Percentiles rank a stretch among this genome's conserved stretches.
Evolutionary conservation across 495 filamentous ascomycete species (phyloP).

Genomic region (Aspergillus sparsus): DNA sequence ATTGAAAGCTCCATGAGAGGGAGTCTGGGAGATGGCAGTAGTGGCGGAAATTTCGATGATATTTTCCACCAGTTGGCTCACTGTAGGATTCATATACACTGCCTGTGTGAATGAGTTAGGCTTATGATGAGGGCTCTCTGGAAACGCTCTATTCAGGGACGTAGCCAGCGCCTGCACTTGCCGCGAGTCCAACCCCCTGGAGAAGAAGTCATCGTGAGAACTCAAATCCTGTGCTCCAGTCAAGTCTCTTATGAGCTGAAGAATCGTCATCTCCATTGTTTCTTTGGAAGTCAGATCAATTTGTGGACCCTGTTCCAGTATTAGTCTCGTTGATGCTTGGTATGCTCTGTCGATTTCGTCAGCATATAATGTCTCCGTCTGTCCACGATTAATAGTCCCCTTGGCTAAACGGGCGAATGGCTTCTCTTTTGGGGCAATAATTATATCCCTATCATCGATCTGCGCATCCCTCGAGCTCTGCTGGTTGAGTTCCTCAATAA

Average conservation of each 20-base stretch:
- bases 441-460: constrained; percentile 31
- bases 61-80: constrained; percentile 1
- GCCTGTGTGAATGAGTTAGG: constrained; percentile 4
- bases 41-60: neutral
- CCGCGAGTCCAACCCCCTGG: constrained; percentile 15
- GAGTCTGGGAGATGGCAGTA: neutral
- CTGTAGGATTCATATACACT: constrained; percentile 18
- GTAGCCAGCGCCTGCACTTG: constrained; percentile 18
- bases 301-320: neutral
- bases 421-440: constrained; percentile 45
- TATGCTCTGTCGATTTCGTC: constrained; percentile 57
- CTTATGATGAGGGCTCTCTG: neutral
- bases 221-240: neutral
- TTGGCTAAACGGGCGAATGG: constrained; percentile 56
- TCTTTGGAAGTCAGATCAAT: constrained; percentile 10
- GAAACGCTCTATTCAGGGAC: neutral
- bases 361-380: constrained; percentile 50
- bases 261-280: neutral
- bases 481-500: constrained; percentile 49
- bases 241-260: neutral
- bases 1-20: constrained; percentile 5
- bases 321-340: neutral
- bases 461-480: constrained; percentile 40
- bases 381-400: constrained; percentile 53
- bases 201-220: constrained; percentile 16